These are phyloP conservation scores for Suillus brevipes DNA, from an alignment of 768 basidiomycete genomes.

Conservation along the genomic window DNA sequence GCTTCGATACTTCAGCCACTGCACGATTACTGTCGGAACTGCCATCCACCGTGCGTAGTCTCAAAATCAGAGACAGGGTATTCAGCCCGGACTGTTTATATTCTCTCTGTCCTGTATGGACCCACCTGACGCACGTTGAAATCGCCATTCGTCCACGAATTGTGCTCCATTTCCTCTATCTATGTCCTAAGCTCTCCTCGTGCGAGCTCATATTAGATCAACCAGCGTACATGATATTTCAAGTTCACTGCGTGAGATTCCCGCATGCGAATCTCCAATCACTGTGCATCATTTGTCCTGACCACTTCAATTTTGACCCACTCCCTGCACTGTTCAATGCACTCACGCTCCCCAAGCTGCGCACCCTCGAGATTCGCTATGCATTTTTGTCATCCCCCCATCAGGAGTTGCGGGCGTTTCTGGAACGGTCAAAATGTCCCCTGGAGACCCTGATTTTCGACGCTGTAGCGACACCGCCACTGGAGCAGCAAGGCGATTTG, in stretches of 20 bases:
- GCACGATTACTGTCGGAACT: background rate
- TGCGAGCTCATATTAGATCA: background rate
- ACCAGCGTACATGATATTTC: background rate
- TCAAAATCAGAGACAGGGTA: background rate
- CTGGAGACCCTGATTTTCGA: background rate
- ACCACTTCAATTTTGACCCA: background rate
- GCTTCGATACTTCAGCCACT: background rate
- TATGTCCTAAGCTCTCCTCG: background rate
- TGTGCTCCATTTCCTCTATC: background rate
- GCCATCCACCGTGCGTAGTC: background rate
- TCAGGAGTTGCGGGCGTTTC: background rate
- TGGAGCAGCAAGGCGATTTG: background rate
- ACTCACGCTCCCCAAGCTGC: background rate
- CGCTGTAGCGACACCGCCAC: background rate
- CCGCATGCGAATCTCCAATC: background rate
- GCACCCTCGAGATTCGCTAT: background rate
- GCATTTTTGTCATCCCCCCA: background rate
- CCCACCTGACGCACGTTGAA: background rate
- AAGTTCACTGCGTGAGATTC: background rate
- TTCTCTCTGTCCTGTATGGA: background rate
- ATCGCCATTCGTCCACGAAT: background rate
- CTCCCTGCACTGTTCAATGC: background rate
- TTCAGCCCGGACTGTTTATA: background rate
- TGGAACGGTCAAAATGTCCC: background rate
- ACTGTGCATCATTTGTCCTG: background rate